phyloP scores from a whole-genome alignment of 2,329 filamentous ascomycete species.

The Penicillium sp. region DNA sequence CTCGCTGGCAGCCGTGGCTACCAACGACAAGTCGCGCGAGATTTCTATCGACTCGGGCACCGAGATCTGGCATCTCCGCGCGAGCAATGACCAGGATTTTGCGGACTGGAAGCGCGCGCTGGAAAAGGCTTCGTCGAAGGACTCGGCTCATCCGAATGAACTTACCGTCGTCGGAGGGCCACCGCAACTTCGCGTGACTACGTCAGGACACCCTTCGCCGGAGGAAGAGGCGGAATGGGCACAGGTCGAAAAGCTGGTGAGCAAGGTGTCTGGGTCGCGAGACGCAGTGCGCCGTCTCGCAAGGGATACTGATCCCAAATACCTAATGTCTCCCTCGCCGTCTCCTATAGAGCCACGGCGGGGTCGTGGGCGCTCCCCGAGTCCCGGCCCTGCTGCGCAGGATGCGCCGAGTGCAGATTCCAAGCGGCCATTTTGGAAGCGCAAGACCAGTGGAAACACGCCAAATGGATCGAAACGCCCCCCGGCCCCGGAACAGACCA shows the following conservation, averaged over 20 bases:
- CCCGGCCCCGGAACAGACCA: constrained; percentile 44
- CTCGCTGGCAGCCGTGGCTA: constrained; percentile 85
- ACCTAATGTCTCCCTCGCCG: constrained; percentile 33
- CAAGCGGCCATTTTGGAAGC: constrained; percentile 85
- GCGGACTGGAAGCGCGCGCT: constrained; percentile 82
- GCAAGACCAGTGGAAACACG: constrained; percentile 67
- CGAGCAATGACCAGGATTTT: constrained; percentile 81
- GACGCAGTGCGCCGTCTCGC: constrained; percentile 86
- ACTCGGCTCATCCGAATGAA: constrained; percentile 32
- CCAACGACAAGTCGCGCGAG: constrained; percentile 83
- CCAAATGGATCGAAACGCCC: constrained; percentile 42
- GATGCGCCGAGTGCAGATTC: constrained; percentile 49
- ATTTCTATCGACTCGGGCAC: constrained; percentile 97
- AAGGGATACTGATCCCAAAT: constrained; percentile 75
- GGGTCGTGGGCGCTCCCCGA: constrained; percentile 36
- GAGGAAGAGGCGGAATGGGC: constrained; percentile 83
- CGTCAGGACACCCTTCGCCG: constrained; percentile 32
- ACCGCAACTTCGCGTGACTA: constrained; percentile 32
- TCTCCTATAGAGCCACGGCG: constrained; percentile 24
- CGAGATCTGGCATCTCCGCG: constrained; percentile 92
- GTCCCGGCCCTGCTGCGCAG: constrained; percentile 32
- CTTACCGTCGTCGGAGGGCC: constrained; percentile 10
- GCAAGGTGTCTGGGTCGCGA: constrained; percentile 80
- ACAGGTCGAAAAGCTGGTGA: constrained; percentile 81
- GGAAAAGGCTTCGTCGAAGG: constrained; percentile 76